These are phyloP conservation scores for Kandelia obovata DNA, from an alignment of 345 rosid species.

Conservation along the genomic window DNA sequence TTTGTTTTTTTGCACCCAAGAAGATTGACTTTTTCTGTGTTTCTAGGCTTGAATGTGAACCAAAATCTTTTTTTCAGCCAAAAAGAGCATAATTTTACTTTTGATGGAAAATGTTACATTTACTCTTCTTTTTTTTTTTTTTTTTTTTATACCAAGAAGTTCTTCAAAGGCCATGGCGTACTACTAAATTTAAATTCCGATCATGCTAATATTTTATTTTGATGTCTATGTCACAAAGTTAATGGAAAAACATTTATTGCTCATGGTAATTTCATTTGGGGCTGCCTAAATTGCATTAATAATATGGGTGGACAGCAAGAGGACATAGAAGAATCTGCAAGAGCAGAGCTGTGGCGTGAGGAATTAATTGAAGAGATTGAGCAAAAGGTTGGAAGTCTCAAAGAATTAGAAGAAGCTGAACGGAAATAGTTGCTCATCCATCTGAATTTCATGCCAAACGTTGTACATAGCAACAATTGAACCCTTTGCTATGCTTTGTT, in stretches of 20 bases:
- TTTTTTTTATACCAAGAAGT: too few species aligned
- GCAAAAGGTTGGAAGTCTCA: conserved; percentile 78
- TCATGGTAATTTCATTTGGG: too few species aligned
- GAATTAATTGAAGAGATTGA: conserved; percentile 94
- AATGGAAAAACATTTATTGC: not conserved
- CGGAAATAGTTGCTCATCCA: conserved; percentile 34
- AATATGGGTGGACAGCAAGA: conserved; percentile 54
- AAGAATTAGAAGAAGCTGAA: conserved; percentile 83
- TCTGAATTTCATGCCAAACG: not conserved
- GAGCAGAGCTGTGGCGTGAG: conserved; percentile 91
- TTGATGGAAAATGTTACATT: too few species aligned
- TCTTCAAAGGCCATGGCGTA: too few species aligned
- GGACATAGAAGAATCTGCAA: conserved; percentile 77
- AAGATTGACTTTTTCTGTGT: too few species aligned
- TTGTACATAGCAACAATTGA: not conserved
- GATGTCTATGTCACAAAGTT: not conserved
- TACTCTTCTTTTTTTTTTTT: too few species aligned
- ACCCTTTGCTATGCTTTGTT: not conserved
- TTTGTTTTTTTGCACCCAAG: too few species aligned
- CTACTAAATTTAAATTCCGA: too few species aligned
- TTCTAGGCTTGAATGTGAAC: too few species aligned
- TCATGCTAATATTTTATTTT: too few species aligned
- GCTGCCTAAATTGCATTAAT: not conserved
- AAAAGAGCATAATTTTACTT: too few species aligned
- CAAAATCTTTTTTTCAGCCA: too few species aligned